A percentile compares a stretch with the other conserved stretches of the same genome.
Conservation (phyloP, 208 protist genomes). For the Crithidia fasciculata region DNA sequence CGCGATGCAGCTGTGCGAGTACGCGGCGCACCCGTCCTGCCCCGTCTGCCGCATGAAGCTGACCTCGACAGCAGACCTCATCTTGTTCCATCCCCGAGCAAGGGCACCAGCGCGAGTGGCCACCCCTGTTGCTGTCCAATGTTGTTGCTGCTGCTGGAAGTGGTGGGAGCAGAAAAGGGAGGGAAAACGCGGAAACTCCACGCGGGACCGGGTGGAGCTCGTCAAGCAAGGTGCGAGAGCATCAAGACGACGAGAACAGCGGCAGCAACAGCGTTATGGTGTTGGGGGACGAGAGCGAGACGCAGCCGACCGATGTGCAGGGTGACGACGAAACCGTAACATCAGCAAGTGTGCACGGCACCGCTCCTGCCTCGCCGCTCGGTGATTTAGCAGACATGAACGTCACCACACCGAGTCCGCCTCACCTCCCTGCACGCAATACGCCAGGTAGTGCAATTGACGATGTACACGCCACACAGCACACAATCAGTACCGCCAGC, state of each 20-base stretch:
- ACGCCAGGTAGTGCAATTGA: no score
- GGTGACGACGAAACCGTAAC: neutral
- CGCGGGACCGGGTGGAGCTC: no score
- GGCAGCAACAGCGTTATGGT: slow-evolving; percentile 18
- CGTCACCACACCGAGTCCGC: no score
- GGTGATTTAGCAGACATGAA: no score
- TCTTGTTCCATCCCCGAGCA: slow-evolving; percentile 52
- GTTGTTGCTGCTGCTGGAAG: neutral
- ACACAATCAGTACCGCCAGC: neutral
- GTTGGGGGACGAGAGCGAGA: neutral
- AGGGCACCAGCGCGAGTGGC: slow-evolving; percentile 14
- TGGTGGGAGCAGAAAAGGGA: neutral
- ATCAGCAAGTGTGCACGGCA: neutral
- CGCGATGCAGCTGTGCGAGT: slow-evolving; percentile 72
- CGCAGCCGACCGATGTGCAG: neutral
- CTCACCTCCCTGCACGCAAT: no score
- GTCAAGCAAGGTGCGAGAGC: no score
- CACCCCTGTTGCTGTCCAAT: neutral
- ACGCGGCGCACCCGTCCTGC: slow-evolving; percentile 42
- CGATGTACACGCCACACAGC: neutral
- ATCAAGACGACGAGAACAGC: no score
- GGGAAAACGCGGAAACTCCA: no score
- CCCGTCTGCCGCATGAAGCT: slow-evolving; percentile 75
- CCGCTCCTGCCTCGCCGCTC: no score
- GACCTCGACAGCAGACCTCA: slow-evolving; percentile 25